Base-by-base conservation (phyloP, 768 basidiomycete genomes). In the Arthromyces matolae region DNA sequence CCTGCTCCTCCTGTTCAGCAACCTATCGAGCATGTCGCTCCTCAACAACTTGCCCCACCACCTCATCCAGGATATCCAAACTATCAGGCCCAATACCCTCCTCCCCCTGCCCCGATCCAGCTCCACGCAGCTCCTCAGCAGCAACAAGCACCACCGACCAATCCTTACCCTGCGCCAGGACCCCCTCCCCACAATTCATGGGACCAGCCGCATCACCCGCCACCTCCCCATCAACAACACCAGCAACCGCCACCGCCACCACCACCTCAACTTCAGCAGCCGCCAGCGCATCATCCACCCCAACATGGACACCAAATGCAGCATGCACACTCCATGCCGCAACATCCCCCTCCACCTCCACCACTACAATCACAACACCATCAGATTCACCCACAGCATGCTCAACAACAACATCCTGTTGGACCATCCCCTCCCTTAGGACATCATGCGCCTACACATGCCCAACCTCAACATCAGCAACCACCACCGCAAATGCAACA, bases 91-190 rank as follows among this genome's bases (percentile, higher is more conserved):
- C 62, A 60, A 63, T 71, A 47, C 64, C 63, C 36, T 59, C 64
- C 58, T 35, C 40, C 49, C 10, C 35, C 47, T 27, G 23, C 41
- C 43, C 50, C 59, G 7, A 50, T 60, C 18, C 68, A 66, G 43
- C 60, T 63, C 32, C 71, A 71, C 50, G 53, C 63, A 5, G 54
- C 53, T 27, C 49, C 56, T 42, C 68, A 63, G 31, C 65, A 68
- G 42, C 65, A 64, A 27, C 61, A 64, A 12, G 65, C 67, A 10
- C 63, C 68, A 14, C 63, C 69, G 18, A 71, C 72, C 22, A 73
- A 73, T 49, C 69, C 75, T 8, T 77, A 76, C 49, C 75, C 73
- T 35, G 69, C 73, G 1, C 65, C 70, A 18, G 65, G 71, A 5
- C 67, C 73, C 23, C 68, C 70, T 27, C 65, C 66, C 25, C 73